These are phyloP conservation scores for Solanum chiquidenum DNA, from an alignment of 257 asterid genomes.

Conservation along the genomic window DNA sequence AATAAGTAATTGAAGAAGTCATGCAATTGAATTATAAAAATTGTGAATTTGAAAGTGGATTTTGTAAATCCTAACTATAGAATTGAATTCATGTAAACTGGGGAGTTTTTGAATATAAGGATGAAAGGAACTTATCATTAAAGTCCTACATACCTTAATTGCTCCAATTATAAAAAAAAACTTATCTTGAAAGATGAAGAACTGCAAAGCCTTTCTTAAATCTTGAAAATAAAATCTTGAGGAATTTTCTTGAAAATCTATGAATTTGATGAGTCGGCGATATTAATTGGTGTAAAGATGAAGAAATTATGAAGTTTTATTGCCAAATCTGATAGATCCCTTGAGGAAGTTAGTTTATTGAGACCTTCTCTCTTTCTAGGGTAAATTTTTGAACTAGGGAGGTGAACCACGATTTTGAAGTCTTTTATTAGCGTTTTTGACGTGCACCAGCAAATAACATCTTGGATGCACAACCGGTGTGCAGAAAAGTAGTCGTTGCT, in stretches of 20 bases:
- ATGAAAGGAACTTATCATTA: background rate
- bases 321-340: background rate
- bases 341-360: background rate
- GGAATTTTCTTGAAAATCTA: too few species aligned
- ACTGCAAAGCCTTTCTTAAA: too few species aligned
- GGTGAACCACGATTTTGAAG: background rate
- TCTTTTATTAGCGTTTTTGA: background rate
- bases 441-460: background rate
- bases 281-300: too few species aligned
- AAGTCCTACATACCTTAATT: background rate
- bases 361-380: background rate
- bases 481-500: background rate
- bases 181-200: too few species aligned
- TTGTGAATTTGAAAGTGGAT: background rate
- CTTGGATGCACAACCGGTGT: background rate
- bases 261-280: too few species aligned
- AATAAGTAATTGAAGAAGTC: background rate
- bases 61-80: background rate
- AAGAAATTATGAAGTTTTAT: background rate
- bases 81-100: too few species aligned
- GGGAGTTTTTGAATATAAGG: background rate
- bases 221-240: too few species aligned
- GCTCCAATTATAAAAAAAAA: too few species aligned
- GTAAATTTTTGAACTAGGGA: background rate
- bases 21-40: background rate